A percentile compares a stretch with the other conserved stretches of the same genome.
Evolutionary conservation across 2,329 filamentous ascomycete species (phyloP).

Genomic region (Colletotrichum horii): DNA sequence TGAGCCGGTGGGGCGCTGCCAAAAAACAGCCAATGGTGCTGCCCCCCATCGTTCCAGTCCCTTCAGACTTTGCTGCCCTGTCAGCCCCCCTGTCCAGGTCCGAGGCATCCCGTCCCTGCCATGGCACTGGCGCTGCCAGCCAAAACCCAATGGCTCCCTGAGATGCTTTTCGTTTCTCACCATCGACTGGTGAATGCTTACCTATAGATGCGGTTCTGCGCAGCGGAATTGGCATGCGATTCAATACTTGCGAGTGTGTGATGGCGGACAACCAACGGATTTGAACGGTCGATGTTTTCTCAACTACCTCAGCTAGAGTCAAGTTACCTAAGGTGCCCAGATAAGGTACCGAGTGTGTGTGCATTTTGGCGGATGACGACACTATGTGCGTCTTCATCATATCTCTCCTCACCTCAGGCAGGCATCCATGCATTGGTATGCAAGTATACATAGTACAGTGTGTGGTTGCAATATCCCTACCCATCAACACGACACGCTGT

Average conservation of each 20-base stretch:
- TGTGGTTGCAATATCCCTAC: background rate
- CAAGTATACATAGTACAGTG: background rate
- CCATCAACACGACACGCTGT: background rate
- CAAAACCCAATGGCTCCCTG: background rate
- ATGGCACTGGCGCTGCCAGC: background rate
- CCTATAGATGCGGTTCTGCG: background rate
- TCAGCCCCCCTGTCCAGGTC: background rate
- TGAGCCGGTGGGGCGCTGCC: background rate
- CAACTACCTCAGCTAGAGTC: background rate
- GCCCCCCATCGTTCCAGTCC: background rate
- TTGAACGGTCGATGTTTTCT: background rate
- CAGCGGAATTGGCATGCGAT: background rate
- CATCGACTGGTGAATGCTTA: background rate
- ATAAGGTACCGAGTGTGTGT: background rate
- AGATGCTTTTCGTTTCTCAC: background rate
- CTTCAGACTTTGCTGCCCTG: background rate
- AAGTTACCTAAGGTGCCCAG: too few relatives aligned
- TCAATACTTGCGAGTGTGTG: background rate
- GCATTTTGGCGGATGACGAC: background rate
- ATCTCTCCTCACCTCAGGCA: background rate
- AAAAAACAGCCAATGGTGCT: background rate
- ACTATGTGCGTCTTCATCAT: background rate
- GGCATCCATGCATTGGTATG: background rate
- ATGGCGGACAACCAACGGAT: background rate
- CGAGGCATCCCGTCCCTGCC: background rate